Conservation (phyloP, 2,329 filamentous ascomycete species). For the Pseudocercospora eumusae region DNA sequence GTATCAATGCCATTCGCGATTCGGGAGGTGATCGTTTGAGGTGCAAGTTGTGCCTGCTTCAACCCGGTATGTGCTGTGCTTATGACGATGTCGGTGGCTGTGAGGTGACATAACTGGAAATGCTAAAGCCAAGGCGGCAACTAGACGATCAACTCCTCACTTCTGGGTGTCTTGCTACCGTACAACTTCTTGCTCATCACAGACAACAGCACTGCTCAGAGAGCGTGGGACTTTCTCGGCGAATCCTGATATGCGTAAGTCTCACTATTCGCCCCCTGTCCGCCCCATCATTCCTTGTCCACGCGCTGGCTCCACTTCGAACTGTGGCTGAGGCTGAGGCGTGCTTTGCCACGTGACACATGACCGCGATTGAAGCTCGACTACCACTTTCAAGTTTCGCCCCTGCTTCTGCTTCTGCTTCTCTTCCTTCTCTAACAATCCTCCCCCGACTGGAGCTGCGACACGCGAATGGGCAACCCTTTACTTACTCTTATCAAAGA, state of each 20-base stretch:
- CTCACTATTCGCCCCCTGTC: not conserved
- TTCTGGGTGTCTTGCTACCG: constrained; percentile 1
- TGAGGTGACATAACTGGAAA: not conserved
- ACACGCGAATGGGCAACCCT: constrained; percentile 22
- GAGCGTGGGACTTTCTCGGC: constrained; percentile 2
- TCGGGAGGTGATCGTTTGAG: not conserved
- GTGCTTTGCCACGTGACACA: constrained; percentile 3
- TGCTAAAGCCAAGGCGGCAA: not conserved
- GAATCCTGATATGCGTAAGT: constrained; percentile 12
- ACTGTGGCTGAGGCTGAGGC: constrained; percentile 1
- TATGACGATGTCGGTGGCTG: constrained; percentile 3
- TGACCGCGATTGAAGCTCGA: not conserved
- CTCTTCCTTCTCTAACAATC: constrained; percentile 14
- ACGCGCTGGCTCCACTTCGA: not conserved
- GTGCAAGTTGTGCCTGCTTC: constrained; percentile 3
- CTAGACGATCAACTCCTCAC: not conserved
- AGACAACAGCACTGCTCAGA: constrained; percentile 4
- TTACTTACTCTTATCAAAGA: constrained; percentile 23
- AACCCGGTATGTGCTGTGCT: not conserved
- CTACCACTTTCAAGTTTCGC: too few species aligned
- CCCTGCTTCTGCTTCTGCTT: not conserved
- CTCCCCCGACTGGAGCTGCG: constrained; percentile 20
- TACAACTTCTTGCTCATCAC: not conserved
- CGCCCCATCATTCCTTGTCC: constrained; percentile 4
- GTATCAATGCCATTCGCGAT: not conserved